Evolutionary conservation across 345 rosid genomes (phyloP).

Genomic region (Erysimum cheiranthoides): DNA sequence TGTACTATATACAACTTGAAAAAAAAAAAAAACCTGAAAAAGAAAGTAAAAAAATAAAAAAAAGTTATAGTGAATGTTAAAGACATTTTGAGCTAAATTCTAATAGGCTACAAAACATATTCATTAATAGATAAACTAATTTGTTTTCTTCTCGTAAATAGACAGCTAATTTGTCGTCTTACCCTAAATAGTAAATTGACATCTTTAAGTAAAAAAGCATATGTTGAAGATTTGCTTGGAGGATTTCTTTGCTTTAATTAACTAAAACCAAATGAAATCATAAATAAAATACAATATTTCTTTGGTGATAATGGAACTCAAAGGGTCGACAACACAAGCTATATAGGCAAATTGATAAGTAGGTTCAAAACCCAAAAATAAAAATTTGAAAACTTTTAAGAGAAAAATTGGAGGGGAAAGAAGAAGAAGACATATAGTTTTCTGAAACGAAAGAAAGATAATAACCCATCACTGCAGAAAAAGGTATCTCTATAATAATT

Average conservation of each 20-base stretch:
- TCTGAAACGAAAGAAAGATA: slow-evolving; percentile 41
- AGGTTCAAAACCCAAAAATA: slow-evolving; percentile 9
- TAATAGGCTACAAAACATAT: slow-evolving; percentile 32
- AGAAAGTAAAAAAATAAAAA: no score
- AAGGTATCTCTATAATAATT: slow-evolving; percentile 39
- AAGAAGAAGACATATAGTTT: slow-evolving; percentile 20
- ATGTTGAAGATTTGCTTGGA: slow-evolving; percentile 28
- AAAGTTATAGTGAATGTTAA: slow-evolving; percentile 11
- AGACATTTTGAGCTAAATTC: slow-evolving; percentile 29
- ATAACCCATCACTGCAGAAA: slow-evolving; percentile 43
- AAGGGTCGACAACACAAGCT: slow-evolving; percentile 30
- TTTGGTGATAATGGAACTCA: slow-evolving; percentile 30
- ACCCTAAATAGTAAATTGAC: slow-evolving; percentile 37
- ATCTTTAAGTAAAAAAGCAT: slow-evolving; percentile 36
- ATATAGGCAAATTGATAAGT: slow-evolving; percentile 13
- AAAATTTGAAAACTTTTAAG: neutral
- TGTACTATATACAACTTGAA: slow-evolving; percentile 6
- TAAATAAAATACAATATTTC: slow-evolving; percentile 10
- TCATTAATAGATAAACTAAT: slow-evolving; percentile 28
- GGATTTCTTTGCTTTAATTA: slow-evolving; percentile 27
- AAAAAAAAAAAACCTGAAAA: no score
- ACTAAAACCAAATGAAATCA: slow-evolving; percentile 27
- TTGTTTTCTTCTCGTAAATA: slow-evolving; percentile 36
- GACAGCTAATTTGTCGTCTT: slow-evolving; percentile 21
- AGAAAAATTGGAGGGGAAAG: slow-evolving; percentile 2